These are phyloP conservation scores for Phaeophleospora eucalypticola DNA, from an alignment of 2,329 filamentous ascomycete species.

Conservation along the genomic window DNA sequence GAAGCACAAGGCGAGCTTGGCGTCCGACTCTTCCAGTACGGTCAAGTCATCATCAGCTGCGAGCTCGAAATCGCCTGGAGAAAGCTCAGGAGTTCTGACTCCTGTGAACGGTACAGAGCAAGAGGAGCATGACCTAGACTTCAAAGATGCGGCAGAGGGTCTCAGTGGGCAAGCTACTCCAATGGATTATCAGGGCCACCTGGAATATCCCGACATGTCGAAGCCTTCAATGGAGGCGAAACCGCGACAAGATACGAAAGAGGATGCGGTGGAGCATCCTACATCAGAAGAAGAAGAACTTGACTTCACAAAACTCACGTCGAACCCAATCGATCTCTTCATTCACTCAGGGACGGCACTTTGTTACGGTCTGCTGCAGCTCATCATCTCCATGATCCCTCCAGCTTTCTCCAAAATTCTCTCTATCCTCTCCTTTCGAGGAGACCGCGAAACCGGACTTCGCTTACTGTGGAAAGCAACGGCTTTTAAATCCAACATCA, in stretches of 20 bases:
- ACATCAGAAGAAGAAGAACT: slow-evolving; percentile 18
- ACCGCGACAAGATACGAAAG: too few species aligned
- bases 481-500: slow-evolving; percentile 72
- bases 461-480: slow-evolving; percentile 88
- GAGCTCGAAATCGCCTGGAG: too few species aligned
- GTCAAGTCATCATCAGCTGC: slow-evolving; percentile 3
- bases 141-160: slow-evolving; percentile 55
- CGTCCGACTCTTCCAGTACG: slow-evolving; percentile 4
- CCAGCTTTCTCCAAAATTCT: slow-evolving; percentile 84
- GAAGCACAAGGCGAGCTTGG: slow-evolving; percentile 24
- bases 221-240: too few species aligned
- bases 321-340: slow-evolving; percentile 75
- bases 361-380: slow-evolving; percentile 80
- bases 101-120: slow-evolving; percentile 22
- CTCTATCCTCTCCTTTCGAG: slow-evolving; percentile 84
- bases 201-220: slow-evolving; percentile 32
- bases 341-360: slow-evolving; percentile 85
- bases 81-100: slow-evolving; percentile 18
- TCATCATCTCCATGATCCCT: slow-evolving; percentile 89
- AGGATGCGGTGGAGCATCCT: too few species aligned
- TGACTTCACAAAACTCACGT: slow-evolving; percentile 61
- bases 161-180: slow-evolving; percentile 45
- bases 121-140: slow-evolving; percentile 47
- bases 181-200: slow-evolving; percentile 45
- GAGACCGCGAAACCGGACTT: slow-evolving; percentile 78